Conservation (phyloP, 1,284 basidiomycete genomes). For the Volvariella volvacea region DNA sequence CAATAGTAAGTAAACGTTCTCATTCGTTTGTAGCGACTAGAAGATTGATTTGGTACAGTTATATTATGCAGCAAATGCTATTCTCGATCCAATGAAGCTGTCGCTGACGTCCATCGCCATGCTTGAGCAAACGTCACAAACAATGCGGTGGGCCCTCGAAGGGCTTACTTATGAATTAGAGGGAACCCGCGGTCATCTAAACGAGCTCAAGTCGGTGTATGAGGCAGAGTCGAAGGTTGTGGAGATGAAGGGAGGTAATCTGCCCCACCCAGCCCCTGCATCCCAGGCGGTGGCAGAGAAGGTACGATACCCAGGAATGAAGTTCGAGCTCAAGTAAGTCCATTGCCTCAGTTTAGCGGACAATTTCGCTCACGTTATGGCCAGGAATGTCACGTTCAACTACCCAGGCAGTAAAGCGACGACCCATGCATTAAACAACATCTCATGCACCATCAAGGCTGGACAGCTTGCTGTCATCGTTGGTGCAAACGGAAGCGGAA, state of each 20-base stretch:
- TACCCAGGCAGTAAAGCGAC: neutral
- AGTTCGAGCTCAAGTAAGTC: neutral
- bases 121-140: neutral
- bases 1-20: too few relatives aligned
- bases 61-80: neutral
- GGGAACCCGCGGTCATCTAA: neutral
- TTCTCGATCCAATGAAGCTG: neutral
- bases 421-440: neutral
- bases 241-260: neutral
- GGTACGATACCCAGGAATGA: neutral
- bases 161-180: neutral
- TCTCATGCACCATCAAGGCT: conserved; percentile 21
- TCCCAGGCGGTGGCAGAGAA: neutral
- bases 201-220: neutral
- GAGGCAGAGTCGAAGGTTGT: neutral
- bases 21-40: too few relatives aligned
- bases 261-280: neutral
- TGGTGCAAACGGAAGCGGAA: conserved; percentile 43
- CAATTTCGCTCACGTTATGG: neutral
- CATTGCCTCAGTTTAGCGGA: neutral
- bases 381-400: neutral
- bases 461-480: conserved; percentile 42
- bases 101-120: neutral
- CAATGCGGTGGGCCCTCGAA: neutral
- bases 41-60: too few relatives aligned